Base-by-base conservation (phyloP, 805 yeast species). In the Candida adriatica region DNA sequence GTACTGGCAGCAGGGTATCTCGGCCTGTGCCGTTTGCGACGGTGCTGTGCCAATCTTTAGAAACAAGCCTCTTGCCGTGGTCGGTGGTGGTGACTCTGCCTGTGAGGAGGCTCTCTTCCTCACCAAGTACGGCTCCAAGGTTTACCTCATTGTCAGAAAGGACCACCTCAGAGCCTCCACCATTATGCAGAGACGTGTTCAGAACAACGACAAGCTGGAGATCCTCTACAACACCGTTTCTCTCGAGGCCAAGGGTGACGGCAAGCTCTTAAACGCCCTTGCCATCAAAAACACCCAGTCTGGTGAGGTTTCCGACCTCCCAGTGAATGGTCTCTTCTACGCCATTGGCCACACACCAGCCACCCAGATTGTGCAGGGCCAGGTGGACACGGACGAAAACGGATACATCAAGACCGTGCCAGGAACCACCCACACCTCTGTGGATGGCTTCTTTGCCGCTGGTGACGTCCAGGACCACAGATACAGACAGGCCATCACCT, bases 31-130 rank as follows among this genome's bases (percentile, higher is more conserved):
- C 24, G 98, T 92, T 41, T 92, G 99, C 67, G 99, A 92, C 59
- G 99, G 99, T 63, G 99, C 99, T 20, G 94, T 92, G 30, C 99
- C 99, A 49, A 88, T 92, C 50, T 92, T 92, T 70, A 84, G 97
- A 72, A 83, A 92, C 71, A 83, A 87, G 64, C 97, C 98, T 24
- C 74, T 92, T 58, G 97, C 96, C 16, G 99, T 92, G 36, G 69
- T 92, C 47, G 99, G 99, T 39, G 99, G 99, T 47, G 99, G 99
- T 61, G 99, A 92, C 64, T 87, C 96, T 46, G 99, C 99, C 13
- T 94, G 97, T 62, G 99, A 92, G 68, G 99, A 92, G 68, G 98
- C 99, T 19, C 67, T 84, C 46, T 92, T 92, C 65, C 72, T 92
- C 59, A 92, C 99, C 51, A 92, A 92, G 62, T 92, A 92, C 63